Evolutionary conservation across 2,329 filamentous ascomycete species (phyloP).

Genomic region (Stenocarpella maydis): DNA sequence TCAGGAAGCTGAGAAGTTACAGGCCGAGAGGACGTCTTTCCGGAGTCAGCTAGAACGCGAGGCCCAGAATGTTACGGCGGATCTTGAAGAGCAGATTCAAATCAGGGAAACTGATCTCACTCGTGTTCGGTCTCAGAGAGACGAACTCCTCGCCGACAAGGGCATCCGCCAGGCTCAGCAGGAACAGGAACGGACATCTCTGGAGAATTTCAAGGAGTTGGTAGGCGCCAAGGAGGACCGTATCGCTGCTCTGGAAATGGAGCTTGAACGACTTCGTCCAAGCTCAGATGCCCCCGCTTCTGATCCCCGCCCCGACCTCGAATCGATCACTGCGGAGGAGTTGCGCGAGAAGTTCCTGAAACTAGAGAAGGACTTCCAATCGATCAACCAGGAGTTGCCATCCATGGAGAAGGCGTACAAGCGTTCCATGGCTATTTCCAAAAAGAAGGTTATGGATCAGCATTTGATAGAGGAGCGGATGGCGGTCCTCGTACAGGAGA

Average conservation of each 20-base stretch:
- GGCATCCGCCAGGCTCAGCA: constrained; percentile 80
- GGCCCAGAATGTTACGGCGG: constrained; percentile 73
- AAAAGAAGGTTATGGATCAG: constrained; percentile 86
- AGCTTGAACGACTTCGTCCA: constrained; percentile 75
- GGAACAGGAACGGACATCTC: constrained; percentile 76
- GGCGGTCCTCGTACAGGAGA: constrained; percentile 79
- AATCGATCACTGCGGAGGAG: constrained; percentile 72
- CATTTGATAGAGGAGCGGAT: constrained; percentile 80
- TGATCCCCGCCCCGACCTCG: constrained; percentile 57
- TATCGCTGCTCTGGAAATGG: constrained; percentile 82
- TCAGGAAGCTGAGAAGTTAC: constrained; percentile 84
- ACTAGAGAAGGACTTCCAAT: constrained; percentile 80
- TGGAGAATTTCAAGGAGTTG: constrained; percentile 81
- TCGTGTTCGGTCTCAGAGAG: constrained; percentile 82
- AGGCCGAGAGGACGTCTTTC: constrained; percentile 84
- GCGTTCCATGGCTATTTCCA: constrained; percentile 83
- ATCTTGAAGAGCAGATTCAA: constrained; percentile 83
- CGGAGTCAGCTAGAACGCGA: constrained; percentile 84
- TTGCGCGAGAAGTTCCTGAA: constrained; percentile 77
- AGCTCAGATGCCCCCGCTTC: constrained; percentile 56
- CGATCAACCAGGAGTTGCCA: constrained; percentile 86
- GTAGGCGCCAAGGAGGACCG: constrained; percentile 80
- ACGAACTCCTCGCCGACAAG: constrained; percentile 85
- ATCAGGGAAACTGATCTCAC: constrained; percentile 85
- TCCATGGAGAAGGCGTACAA: constrained; percentile 92